Evolutionary conservation across 352 stramenopile genomes (phyloP).

Genomic region (Phytopythium boreale): DNA sequence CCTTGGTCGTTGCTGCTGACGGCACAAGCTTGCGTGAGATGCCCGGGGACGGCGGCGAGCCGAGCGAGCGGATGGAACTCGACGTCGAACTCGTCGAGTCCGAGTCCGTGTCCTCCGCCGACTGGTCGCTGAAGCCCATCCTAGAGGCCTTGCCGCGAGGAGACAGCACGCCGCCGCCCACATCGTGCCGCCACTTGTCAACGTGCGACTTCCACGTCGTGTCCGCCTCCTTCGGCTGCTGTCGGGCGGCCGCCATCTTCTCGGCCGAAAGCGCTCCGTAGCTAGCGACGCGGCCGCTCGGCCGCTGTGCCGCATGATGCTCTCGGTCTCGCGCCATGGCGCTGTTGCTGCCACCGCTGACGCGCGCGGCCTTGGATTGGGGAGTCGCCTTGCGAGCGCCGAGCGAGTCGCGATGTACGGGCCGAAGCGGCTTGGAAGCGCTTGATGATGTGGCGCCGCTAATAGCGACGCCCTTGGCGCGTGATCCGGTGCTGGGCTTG

Average conservation of each 20-base stretch:
- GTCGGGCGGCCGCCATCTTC: conserved; percentile 6
- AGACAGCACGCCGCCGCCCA: conserved; percentile 22
- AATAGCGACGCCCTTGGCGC: neutral
- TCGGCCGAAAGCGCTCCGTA: conserved; percentile 23
- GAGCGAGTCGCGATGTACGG: conserved; percentile 15
- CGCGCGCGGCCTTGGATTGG: conserved; percentile 10
- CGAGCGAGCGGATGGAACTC: conserved; percentile 18
- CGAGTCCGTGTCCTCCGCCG: conserved; percentile 40
- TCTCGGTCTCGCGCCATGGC: conserved; percentile 18
- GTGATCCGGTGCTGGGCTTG: conserved; percentile 1
- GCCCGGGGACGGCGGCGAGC: conserved; percentile 11
- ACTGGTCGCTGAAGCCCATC: conserved; percentile 21
- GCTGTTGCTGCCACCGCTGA: conserved; percentile 11
- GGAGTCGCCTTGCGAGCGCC: conserved; percentile 3
- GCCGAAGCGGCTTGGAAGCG: neutral
- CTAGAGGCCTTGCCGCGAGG: conserved; percentile 19
- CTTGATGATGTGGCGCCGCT: neutral
- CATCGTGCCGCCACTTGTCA: conserved; percentile 36
- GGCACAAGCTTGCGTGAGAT: conserved; percentile 9
- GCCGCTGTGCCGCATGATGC: neutral
- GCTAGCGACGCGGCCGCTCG: conserved; percentile 11
- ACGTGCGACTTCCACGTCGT: conserved; percentile 44
- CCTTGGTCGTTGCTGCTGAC: conserved; percentile 7
- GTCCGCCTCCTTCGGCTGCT: conserved; percentile 8
- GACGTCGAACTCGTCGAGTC: conserved; percentile 33